phyloP scores from a whole-genome alignment of 2,329 filamentous ascomycete species.

The Aspergillus versicolor region DNA sequence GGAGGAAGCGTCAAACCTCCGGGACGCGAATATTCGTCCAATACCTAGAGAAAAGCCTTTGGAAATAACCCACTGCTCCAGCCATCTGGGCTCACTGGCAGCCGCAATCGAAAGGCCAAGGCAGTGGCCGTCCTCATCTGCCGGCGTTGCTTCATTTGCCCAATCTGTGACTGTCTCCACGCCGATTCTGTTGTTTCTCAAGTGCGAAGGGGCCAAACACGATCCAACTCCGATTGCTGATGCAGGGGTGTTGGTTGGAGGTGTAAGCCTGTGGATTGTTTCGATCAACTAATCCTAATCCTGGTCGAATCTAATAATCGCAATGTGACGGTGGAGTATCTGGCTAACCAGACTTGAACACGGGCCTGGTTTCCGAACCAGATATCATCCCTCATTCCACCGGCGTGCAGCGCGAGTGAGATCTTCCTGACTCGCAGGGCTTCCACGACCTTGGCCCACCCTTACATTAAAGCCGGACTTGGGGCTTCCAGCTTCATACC shows the following conservation, averaged over 20 bases:
- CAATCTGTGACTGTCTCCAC: not conserved
- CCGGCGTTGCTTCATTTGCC: too few species aligned
- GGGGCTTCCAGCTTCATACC: slow-evolving; percentile 1
- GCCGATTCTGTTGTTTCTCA: not conserved
- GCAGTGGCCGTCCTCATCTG: not conserved
- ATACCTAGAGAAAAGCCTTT: not conserved
- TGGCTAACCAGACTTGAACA: not conserved
- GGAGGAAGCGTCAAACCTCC: not conserved
- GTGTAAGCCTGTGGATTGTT: not conserved
- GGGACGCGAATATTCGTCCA: not conserved
- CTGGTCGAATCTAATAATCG: not conserved
- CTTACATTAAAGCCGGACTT: not conserved
- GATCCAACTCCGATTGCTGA: not conserved
- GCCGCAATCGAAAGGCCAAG: not conserved
- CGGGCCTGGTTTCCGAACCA: not conserved
- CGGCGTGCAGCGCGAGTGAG: not conserved
- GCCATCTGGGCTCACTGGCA: not conserved
- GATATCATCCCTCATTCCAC: not conserved
- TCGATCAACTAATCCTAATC: not conserved
- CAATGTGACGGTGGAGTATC: too few species aligned
- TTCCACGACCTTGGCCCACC: slow-evolving; percentile 1
- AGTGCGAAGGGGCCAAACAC: not conserved
- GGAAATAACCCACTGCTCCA: not conserved
- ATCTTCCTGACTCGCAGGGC: not conserved
- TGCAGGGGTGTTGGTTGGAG: not conserved